Evolutionary conservation across 352 stramenopile species (phyloP), one percentile per base, ranked within the genome.

Genomic region (Globisporangium acanthophoron): DNA sequence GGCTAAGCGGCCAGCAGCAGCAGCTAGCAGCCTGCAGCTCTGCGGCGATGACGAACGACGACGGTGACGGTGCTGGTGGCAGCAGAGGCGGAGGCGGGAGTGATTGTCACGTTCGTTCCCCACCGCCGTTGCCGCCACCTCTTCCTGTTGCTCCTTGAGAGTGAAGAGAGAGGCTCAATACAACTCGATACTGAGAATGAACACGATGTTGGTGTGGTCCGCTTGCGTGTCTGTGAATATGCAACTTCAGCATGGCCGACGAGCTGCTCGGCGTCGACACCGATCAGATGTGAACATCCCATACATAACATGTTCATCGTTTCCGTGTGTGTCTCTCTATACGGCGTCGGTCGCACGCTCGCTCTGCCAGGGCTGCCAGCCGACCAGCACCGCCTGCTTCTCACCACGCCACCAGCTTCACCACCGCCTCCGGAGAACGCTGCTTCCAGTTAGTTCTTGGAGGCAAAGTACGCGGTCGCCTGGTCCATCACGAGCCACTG

Each of bases 401-500:
- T 27, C 24, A 27, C 24, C 24, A 27, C 1, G 24, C 24, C 24
- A 27, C 24, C 24, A 27, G 33, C 18, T 18, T 18, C 3, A 5
- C 37, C 11, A 15, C 9, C 8, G 35, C 35, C 35, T 41, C 35
- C 3, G 7, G 35, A 41, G 35, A 41, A 15, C 35, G 35, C 12
- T 43, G 12, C 37, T 8, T 13, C 8, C 33, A 6, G 0, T 13
- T 29, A 64, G 18, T 40, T 44, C 39, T 76, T 66, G 64, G 81
- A 76, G 58, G 78, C 72, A 45, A 91, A 92, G 64, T 87, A 78
- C 37, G 71, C 76, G 29, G 80, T 89, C 54, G 90, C 77, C 65
- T 92, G 74, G 67, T 92, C 80, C 81, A 94, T 92, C 27, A 94
- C 85, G 35, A 92, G 73, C 85, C 85, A 94, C 68, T 92, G 81